Evolutionary conservation across 176 grass and related monocot genomes (phyloP).

Genomic region (Thinopyrum elongatum): DNA sequence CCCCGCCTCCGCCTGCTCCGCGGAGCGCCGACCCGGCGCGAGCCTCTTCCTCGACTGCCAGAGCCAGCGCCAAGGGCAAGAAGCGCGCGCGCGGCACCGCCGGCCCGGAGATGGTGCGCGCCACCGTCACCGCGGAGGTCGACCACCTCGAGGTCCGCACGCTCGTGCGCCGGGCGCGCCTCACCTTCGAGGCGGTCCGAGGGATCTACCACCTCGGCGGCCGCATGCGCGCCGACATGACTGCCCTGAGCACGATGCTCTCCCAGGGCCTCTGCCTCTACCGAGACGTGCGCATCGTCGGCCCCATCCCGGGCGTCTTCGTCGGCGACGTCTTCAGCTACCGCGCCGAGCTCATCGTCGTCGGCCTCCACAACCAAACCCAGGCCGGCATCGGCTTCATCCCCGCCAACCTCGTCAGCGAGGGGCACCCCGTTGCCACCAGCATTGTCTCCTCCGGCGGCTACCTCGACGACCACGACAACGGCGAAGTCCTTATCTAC

Average conservation of each 20-base stretch:
- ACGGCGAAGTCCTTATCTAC: constrained; percentile 71
- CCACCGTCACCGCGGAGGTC: background rate
- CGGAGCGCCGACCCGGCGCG: background rate
- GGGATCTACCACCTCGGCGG: constrained; percentile 11
- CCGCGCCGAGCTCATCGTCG: constrained; percentile 72
- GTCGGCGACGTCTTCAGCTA: constrained; percentile 88
- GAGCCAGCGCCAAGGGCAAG: constrained; percentile 7
- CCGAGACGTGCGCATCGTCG: constrained; percentile 60
- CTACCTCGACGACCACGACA: constrained; percentile 84
- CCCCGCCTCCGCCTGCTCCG: background rate
- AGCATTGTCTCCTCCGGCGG: constrained; percentile 89
- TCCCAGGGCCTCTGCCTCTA: constrained; percentile 46
- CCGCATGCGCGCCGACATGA: constrained; percentile 55
- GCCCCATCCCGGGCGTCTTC: constrained; percentile 57
- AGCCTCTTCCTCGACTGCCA: background rate
- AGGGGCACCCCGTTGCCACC: constrained; percentile 72
- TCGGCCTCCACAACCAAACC: constrained; percentile 67
- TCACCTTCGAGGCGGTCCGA: constrained; percentile 81
- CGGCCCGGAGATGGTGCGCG: constrained; percentile 56
- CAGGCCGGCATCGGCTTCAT: constrained; percentile 81
- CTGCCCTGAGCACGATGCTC: constrained; percentile 51
- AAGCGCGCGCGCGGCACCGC: constrained; percentile 38
- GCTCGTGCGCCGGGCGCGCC: constrained; percentile 49
- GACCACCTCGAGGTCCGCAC: constrained; percentile 42
- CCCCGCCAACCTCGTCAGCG: constrained; percentile 37